Conservation (phyloP, 768 basidiomycete genomes). For the Tulasnella sp. region DNA sequence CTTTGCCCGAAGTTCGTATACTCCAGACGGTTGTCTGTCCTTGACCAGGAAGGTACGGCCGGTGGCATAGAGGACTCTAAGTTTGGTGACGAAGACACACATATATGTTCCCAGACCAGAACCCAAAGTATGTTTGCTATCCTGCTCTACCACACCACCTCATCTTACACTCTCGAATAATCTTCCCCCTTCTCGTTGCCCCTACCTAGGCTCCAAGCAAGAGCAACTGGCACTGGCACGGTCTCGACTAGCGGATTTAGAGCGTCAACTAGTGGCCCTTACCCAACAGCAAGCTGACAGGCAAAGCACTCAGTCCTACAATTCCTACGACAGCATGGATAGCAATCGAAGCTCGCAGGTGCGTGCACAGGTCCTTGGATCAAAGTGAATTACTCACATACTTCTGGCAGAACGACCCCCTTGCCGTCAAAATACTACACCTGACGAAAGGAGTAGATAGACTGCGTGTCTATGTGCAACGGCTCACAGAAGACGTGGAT, state of each 20-base stretch:
- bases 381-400: too few relatives aligned
- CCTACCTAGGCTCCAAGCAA: neutral
- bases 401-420: too few relatives aligned
- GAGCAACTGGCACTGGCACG: neutral
- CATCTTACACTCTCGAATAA: too few relatives aligned
- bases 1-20: constrained; percentile 76
- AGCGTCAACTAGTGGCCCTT: neutral
- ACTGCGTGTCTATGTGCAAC: too few relatives aligned
- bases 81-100: constrained; percentile 79
- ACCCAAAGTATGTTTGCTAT: constrained; percentile 45
- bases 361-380: too few relatives aligned
- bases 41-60: constrained; percentile 9
- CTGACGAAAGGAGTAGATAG: too few relatives aligned
- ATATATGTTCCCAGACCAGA: constrained; percentile 67
- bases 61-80: constrained; percentile 35
- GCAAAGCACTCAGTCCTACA: neutral
- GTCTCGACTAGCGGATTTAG: neutral
- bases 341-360: too few relatives aligned
- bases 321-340: neutral
- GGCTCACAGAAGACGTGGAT: too few relatives aligned
- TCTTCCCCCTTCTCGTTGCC: too few relatives aligned
- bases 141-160: neutral
- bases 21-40: constrained; percentile 29
- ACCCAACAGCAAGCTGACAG: neutral
- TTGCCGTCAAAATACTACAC: too few relatives aligned